A percentile compares a stretch with the other conserved stretches of the same genome.
These are phyloP conservation scores for Blastocystis sp. DNA, from an alignment of 352 stramenopile species.

Conservation along the genomic window DNA sequence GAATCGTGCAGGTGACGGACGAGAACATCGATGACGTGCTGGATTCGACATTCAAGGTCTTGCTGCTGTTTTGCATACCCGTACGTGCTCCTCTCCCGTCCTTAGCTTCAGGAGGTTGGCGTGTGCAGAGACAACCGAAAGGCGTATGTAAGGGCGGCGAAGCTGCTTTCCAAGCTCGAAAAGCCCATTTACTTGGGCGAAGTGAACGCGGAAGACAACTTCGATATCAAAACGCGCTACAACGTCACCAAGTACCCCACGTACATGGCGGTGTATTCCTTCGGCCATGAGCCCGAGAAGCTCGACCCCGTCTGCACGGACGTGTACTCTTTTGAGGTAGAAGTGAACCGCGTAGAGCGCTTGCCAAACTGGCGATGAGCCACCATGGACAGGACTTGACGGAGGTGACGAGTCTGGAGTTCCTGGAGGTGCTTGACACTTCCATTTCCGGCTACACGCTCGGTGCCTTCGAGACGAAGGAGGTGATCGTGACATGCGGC, in stretches of 20 bases:
- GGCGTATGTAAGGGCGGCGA: not conserved
- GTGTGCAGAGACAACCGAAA: conserved; percentile 8
- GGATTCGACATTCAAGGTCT: conserved; percentile 42
- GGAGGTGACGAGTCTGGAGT: conserved; percentile 23
- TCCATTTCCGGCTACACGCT: conserved; percentile 13
- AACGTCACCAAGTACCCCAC: conserved; percentile 44
- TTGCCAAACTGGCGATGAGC: conserved; percentile 38
- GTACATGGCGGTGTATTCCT: conserved; percentile 53
- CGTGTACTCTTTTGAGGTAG: not conserved
- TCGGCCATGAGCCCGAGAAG: conserved; percentile 52
- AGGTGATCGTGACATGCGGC: not conserved
- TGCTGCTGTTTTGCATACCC: conserved; percentile 39
- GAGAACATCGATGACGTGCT: conserved; percentile 59
- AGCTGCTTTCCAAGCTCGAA: conserved; percentile 25
- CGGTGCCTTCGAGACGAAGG: conserved; percentile 49
- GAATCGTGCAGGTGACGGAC: conserved; percentile 46
- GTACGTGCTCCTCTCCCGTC: not conserved
- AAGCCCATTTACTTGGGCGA: conserved; percentile 58
- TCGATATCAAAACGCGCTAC: not conserved
- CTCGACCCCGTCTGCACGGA: not conserved
- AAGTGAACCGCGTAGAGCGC: not conserved
- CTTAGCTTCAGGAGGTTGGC: not conserved
- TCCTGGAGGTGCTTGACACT: not conserved
- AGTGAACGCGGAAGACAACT: conserved; percentile 2
- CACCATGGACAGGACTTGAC: conserved; percentile 7